Conservation (phyloP, 352 stramenopile genomes). For the Phytophthora megakarya region DNA sequence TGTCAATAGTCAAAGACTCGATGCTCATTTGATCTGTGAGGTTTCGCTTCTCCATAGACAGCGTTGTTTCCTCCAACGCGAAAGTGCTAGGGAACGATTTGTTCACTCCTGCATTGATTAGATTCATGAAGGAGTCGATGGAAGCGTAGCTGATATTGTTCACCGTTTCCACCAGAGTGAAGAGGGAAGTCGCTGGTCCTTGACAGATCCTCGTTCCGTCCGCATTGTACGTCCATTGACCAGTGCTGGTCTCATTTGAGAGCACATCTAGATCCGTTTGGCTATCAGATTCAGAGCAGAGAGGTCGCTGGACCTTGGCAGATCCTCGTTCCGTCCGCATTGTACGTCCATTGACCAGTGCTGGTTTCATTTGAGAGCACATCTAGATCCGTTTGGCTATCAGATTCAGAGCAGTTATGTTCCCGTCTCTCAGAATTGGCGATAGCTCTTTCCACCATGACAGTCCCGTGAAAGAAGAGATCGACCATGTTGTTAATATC, state of each 20-base stretch:
- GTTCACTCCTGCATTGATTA: slow-evolving; percentile 32
- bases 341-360: slow-evolving; percentile 33
- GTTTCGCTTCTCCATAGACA: slow-evolving; percentile 32
- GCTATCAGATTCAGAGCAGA: too few species aligned
- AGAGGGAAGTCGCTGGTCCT: slow-evolving; percentile 40
- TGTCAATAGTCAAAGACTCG: slow-evolving; percentile 37
- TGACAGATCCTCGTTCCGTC: slow-evolving; percentile 48
- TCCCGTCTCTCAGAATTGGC: slow-evolving; percentile 36
- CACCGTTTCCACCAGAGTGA: slow-evolving; percentile 35
- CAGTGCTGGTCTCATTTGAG: slow-evolving; percentile 11
- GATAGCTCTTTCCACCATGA: slow-evolving; percentile 45
- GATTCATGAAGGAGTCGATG: slow-evolving; percentile 25
- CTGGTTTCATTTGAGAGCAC: slow-evolving; percentile 8
- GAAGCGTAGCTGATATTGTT: slow-evolving; percentile 15
- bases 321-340: slow-evolving; percentile 38
- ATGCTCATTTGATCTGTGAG: slow-evolving; percentile 35
- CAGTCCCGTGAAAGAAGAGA: slow-evolving; percentile 49
- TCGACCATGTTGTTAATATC: slow-evolving; percentile 29
- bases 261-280: too few species aligned
- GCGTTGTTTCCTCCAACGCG: slow-evolving; percentile 28
- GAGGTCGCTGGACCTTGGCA: slow-evolving; percentile 45
- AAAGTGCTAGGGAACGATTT: slow-evolving; percentile 38
- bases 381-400: slow-evolving; percentile 35
- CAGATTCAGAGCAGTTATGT: slow-evolving; percentile 48
- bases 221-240: slow-evolving; percentile 33